Conservation (phyloP, 2,329 filamentous ascomycete species). For the Fusarium luffae region DNA sequence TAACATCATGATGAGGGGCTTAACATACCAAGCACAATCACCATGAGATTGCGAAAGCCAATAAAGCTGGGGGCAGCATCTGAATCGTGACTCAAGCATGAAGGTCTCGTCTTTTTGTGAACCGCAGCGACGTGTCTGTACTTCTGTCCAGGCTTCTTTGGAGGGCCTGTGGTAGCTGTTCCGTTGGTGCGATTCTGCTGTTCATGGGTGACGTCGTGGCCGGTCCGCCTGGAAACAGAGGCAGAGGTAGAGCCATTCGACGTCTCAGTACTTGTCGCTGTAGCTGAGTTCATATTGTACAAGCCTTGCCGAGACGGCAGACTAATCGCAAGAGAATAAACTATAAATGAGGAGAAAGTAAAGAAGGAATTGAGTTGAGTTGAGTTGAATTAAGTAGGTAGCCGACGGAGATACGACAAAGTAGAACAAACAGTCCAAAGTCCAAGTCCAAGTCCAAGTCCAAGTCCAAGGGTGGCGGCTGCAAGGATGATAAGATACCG, state of each 20-base stretch:
- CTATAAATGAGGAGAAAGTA: neutral
- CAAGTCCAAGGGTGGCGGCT: neutral
- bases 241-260: constrained; percentile 44
- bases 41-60: constrained; percentile 96
- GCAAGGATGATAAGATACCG: constrained; percentile 34
- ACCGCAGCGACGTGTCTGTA: constrained; percentile 94
- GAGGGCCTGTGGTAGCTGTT: constrained; percentile 39
- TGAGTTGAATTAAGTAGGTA: constrained; percentile 10
- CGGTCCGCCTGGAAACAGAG: constrained; percentile 39
- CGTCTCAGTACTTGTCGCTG: constrained; percentile 51
- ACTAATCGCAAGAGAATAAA: constrained; percentile 10
- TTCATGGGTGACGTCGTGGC: constrained; percentile 45
- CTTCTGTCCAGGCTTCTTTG: constrained; percentile 58
- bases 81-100: constrained; percentile 88
- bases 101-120: constrained; percentile 77
- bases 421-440: neutral
- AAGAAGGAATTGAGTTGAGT: constrained; percentile 6
- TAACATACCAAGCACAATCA: constrained; percentile 81
- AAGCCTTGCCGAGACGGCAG: constrained; percentile 30
- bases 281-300: constrained; percentile 56
- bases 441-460: constrained; percentile 2
- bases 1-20: constrained; percentile 29
- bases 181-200: constrained; percentile 37
- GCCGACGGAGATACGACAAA: constrained; percentile 8
- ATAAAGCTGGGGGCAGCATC: constrained; percentile 82